These are phyloP conservation scores for Hortiboletus campestris DNA, from an alignment of 768 basidiomycete species.

Conservation along the genomic window DNA sequence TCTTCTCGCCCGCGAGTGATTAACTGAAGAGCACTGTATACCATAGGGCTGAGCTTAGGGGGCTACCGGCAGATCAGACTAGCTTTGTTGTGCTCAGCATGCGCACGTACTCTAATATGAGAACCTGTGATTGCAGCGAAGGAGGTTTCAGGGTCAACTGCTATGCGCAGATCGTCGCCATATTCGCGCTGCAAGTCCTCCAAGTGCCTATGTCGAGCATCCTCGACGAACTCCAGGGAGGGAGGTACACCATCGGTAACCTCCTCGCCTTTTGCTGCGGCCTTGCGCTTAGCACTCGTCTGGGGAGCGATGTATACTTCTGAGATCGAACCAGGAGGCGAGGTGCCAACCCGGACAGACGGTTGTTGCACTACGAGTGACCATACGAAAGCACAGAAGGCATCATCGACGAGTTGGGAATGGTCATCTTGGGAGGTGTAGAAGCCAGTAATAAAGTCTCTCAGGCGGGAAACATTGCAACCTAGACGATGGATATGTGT, in stretches of 20 bases:
- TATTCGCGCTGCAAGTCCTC: constrained; percentile 55
- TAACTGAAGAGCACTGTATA: constrained; percentile 80
- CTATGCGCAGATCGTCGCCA: constrained; percentile 67
- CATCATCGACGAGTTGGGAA: constrained; percentile 66
- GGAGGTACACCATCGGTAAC: constrained; percentile 41
- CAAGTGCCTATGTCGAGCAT: constrained; percentile 54
- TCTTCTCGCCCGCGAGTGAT: constrained; percentile 78
- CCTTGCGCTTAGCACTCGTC: constrained; percentile 62
- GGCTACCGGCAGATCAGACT: constrained; percentile 45
- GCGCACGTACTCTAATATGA: constrained; percentile 66
- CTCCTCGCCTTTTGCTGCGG: constrained; percentile 54
- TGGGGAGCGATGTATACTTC: constrained; percentile 83
- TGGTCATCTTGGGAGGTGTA: constrained; percentile 43
- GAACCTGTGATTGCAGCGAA: constrained; percentile 83
- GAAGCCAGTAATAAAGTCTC: constrained; percentile 67
- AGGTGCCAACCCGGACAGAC: constrained; percentile 69
- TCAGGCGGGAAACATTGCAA: constrained; percentile 68
- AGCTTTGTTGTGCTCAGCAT: not conserved
- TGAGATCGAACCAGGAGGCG: constrained; percentile 55
- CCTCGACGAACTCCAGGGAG: constrained; percentile 50
- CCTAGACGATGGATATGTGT: constrained; percentile 43
- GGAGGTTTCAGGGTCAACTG: constrained; percentile 69
- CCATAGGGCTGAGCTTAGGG: constrained; percentile 78
- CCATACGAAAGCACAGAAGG: constrained; percentile 81
- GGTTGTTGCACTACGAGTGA: constrained; percentile 73